Base-by-base conservation (phyloP, 306 rosid species). In the Pterocarpus santalinus region DNA sequence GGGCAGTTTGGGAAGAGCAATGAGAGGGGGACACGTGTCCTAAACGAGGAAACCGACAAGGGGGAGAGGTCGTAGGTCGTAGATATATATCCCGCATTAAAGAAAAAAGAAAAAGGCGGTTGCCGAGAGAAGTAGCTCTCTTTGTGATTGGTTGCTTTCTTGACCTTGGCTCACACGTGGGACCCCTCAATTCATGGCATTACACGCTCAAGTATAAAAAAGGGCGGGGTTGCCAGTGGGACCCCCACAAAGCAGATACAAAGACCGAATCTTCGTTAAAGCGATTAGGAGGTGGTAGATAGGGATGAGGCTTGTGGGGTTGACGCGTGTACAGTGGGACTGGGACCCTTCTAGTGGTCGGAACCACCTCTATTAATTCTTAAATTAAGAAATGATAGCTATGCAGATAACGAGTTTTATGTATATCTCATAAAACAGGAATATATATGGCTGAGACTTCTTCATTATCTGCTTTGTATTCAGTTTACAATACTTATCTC, bases 71-170 rank as follows among this genome's bases (percentile, higher is more conserved):
- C 86, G 81, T 90, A 78, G 90, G 63, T 52, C 34, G 28, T 71
- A 38, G 72, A 44, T 53, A 33, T 36, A 81, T 65, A 16, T 15
- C 22, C 75, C 87, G 87, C 89, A 87, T 89, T 76, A 76, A 89
- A 88, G 87, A 82, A 85, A 75, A 89, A 51, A 51, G 57, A 85
- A 89, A 90, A 90, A 88, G 90, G 85, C 22, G 10, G 92, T 92
- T 94, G 92, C 87, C 78, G 65, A 73, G 51, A 74, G 81, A 80
- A 63, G 74, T 81, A 35, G 73, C 91, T 85, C 91, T 89, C 92
- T 69, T 68, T 60, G 30, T 60, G 13, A 92, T 94, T 92, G 91
- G 98, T 65, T 85, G 57, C 90, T 91, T 92, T 86, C 85, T 94
- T 92, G 96, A 92, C 93, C 86, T 88, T 69, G 67, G 13, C 33